A percentile compares a stretch with the other conserved stretches of the same genome.
These are phyloP conservation scores for Typha latifolia DNA, from an alignment of 176 grass and related monocot genomes.

Conservation along the genomic window DNA sequence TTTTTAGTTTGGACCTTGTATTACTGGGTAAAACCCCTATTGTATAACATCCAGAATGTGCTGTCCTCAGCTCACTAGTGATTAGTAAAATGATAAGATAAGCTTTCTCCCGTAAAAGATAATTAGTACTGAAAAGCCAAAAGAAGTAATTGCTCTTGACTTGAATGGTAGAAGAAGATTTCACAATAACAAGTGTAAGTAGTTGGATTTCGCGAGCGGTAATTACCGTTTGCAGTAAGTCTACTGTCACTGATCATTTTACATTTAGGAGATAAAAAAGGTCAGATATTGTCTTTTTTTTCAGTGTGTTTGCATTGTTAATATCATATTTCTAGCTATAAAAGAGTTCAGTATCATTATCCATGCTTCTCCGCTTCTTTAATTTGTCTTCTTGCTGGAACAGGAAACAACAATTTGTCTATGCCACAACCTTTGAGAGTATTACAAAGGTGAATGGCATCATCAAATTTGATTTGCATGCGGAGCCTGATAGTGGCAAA, in stretches of 20 bases:
- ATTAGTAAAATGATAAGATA: too few species aligned
- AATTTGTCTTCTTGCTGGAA: constrained; percentile 9
- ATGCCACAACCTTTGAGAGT: constrained; percentile 56
- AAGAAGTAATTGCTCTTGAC: too few species aligned
- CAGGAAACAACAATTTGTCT: constrained; percentile 76
- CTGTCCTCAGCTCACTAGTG: too few species aligned
- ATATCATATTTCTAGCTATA: neutral
- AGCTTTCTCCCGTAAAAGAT: too few species aligned
- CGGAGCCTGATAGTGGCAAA: constrained; percentile 44
- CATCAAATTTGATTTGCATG: constrained; percentile 78
- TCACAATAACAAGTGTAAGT: too few species aligned
- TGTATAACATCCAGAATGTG: too few species aligned
- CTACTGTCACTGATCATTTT: neutral
- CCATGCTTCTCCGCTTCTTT: neutral
- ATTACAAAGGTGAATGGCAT: constrained; percentile 61
- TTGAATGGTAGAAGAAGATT: too few species aligned
- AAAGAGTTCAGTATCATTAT: neutral
- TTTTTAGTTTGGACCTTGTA: too few species aligned
- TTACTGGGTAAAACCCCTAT: too few species aligned
- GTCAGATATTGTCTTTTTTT: neutral
- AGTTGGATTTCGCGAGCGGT: too few species aligned
- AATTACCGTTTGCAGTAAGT: too few species aligned
- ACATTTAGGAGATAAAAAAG: neutral
- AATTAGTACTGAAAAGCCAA: too few species aligned
- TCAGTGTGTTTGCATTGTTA: neutral